Evolutionary conservation across 2,329 filamentous ascomycete genomes (phyloP), one percentile per base, ranked within the genome.

Genomic region (Cucurbitaria berberidis): DNA sequence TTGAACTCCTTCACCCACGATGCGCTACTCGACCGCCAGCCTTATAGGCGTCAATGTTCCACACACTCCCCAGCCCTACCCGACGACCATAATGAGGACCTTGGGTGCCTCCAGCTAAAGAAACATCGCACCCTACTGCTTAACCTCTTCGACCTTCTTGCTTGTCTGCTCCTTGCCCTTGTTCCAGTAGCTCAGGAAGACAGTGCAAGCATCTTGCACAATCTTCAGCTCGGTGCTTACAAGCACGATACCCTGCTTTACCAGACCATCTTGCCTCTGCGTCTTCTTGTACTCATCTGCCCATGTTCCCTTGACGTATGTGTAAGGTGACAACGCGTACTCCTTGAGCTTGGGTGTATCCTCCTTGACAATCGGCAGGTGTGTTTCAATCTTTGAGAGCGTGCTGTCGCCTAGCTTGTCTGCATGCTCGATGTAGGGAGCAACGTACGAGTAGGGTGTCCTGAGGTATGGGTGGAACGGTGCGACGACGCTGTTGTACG

Each of bases 371-470:
- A 76, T 75, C 47, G 75, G 75, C 43, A 77, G 72, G 41, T 63
- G 64, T 30, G 64, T 53, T 56, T 77, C 75, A 41, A 77, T 60
- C 36, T 72, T 72, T 24, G 61, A 64, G 46, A 77, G 72, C 18
- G 69, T 67, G 11, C 54, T 63, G 61, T 77, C 74, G 59, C 71
- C 74, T 18, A 76, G 66, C 64, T 72, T 75, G 74, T 98, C 95
- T 69, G 87, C 93, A 75, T 88, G 91, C 74, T 86, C 81, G 62
- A 96, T 84, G 77, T 97, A 97, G 0, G 93, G 93, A 46, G 87
- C 87, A 59, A 96, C 84, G 74, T 90, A 95, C 70, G 85, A 82
- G 80, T 91, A 93, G 30, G 93, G 92, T 66, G 84, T 89, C 67
- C 86, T 77, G 66, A 97, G 80, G 77, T 91, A 91, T 24, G 90